Evolutionary conservation across 768 basidiomycete genomes (phyloP), one percentile per base, ranked within the genome.

Genomic region (Leucosporidium scottii): DNA sequence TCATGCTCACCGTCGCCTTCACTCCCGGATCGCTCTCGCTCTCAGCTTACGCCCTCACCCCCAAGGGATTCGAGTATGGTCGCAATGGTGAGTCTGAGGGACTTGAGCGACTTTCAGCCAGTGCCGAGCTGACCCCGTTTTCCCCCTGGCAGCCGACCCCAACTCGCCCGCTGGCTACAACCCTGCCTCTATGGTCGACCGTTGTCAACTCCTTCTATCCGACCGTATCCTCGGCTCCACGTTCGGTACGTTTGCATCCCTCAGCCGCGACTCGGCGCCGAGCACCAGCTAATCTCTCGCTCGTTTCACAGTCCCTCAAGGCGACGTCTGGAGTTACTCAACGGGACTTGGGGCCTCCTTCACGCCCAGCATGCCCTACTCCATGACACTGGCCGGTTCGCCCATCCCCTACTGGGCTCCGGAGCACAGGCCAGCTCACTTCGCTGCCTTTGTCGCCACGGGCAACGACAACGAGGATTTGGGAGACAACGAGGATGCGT

Each of bases 11-110:
- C 4, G 87, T 88, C 31, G 93, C 96, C 28, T 99, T 99, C 81
- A 98, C 96, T 4, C 96, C 96, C 3, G 96, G 96, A 64, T 97
- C 93, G 5, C 92, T 98, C 34, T 97, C 93, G 27, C 80, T 99
- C 51, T 93, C 92, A 30, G 88, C 94, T 0, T 93, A 97, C 81
- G 89, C 87, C 39, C 81, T 98, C 59, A 87, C 88, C 7, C 86
- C 94, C 13, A 85, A 88, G 67, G 96, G 94, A 21, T 98, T 98
- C 77, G 96, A 99, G 76, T 98, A 93, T 93, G 94, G 93, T 51
- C 82, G 94, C 74, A 97, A 96, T 82, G 94, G 39, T 44, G 39
- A 44, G 39, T 44, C 12, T n/a, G n/a, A n/a, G n/a, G n/a, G n/a
- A n/a, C n/a, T 44, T 44, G 39, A 44, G 39, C 39, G 39, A 44